A percentile compares a stretch with the other conserved stretches of the same genome.
These are phyloP conservation scores for Nemania sp. DNA, from an alignment of 2,329 filamentous ascomycete species.

Conservation along the genomic window DNA sequence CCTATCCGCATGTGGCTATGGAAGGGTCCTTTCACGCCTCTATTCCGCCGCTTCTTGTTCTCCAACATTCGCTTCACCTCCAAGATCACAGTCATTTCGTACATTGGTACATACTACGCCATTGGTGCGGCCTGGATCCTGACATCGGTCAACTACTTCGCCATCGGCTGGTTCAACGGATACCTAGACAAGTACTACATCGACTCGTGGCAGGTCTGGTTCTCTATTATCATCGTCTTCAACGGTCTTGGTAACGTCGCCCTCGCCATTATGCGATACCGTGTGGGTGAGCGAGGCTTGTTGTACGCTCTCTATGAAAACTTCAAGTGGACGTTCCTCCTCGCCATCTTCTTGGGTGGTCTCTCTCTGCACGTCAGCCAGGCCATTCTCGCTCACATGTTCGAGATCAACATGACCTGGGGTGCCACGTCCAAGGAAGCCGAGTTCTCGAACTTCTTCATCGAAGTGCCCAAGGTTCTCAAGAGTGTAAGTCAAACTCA, in stretches of 20 bases:
- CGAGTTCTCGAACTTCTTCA: constrained; percentile 85
- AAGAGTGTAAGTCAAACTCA: constrained; percentile 72
- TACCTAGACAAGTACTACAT: constrained; percentile 75
- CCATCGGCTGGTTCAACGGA: constrained; percentile 78
- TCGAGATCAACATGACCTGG: constrained; percentile 88
- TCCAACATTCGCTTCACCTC: constrained; percentile 73
- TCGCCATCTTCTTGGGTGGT: constrained; percentile 86
- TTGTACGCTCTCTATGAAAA: constrained; percentile 69
- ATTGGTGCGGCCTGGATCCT: constrained; percentile 76
- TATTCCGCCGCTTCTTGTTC: constrained; percentile 71
- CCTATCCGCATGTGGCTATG: constrained; percentile 72
- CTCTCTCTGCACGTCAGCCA: constrained; percentile 84
- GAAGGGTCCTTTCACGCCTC: constrained; percentile 72
- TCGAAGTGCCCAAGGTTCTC: constrained; percentile 82
- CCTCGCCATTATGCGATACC: constrained; percentile 79
- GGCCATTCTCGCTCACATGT: constrained; percentile 84
- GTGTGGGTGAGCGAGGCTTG: constrained; percentile 72
- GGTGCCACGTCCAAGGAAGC: constrained; percentile 86
- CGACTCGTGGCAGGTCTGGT: constrained; percentile 81
- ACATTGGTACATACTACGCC: constrained; percentile 72
- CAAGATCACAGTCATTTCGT: constrained; percentile 76
- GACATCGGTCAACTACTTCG: constrained; percentile 76
- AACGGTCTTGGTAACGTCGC: constrained; percentile 79
- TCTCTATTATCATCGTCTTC: constrained; percentile 83
- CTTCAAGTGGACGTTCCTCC: constrained; percentile 79